These are phyloP conservation scores for Xylariales sp. DNA, from an alignment of 2,329 filamentous ascomycete species.

Conservation along the genomic window DNA sequence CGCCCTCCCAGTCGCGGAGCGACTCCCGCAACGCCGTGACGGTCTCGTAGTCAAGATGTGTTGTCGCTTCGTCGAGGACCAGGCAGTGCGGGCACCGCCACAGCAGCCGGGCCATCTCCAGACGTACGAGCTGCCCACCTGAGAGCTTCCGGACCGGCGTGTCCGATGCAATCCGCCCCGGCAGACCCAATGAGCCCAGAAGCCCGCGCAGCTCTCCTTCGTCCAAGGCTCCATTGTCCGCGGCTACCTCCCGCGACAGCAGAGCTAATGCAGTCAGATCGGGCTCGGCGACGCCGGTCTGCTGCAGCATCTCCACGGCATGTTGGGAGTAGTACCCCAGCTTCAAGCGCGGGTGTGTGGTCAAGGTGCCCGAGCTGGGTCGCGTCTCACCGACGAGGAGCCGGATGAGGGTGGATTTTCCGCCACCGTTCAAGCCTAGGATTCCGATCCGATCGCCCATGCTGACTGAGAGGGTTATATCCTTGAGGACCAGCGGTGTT, in stretches of 20 bases:
- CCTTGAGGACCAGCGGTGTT: conserved; percentile 48
- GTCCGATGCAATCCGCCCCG: conserved; percentile 67
- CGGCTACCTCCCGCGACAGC: conserved; percentile 50
- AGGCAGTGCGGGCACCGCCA: conserved; percentile 67
- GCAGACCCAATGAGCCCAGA: conserved; percentile 65
- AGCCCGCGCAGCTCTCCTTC: conserved; percentile 67
- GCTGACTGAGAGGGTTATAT: conserved; percentile 64
- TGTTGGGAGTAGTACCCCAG: conserved; percentile 79
- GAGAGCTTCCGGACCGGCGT: conserved; percentile 70
- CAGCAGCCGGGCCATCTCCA: conserved; percentile 64
- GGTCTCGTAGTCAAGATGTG: conserved; percentile 80
- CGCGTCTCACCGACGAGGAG: conserved; percentile 59
- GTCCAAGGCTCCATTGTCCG: conserved; percentile 42
- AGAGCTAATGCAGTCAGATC: conserved; percentile 62
- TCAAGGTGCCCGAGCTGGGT: conserved; percentile 58
- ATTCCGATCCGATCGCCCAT: conserved; percentile 72
- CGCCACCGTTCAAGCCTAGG: conserved; percentile 74
- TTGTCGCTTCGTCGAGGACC: conserved; percentile 77
- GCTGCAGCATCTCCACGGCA: conserved; percentile 65
- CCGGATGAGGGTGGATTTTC: conserved; percentile 75
- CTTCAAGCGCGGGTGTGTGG: conserved; percentile 63
- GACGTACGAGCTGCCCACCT: conserved; percentile 69
- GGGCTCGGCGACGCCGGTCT: conserved; percentile 41
- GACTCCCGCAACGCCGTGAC: conserved; percentile 67
- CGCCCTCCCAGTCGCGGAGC: conserved; percentile 65